Percentiles rank a stretch among this genome's conserved stretches.
phyloP scores from a whole-genome alignment of 177 flowering plant species.

The Vitis hybrid region DNA sequence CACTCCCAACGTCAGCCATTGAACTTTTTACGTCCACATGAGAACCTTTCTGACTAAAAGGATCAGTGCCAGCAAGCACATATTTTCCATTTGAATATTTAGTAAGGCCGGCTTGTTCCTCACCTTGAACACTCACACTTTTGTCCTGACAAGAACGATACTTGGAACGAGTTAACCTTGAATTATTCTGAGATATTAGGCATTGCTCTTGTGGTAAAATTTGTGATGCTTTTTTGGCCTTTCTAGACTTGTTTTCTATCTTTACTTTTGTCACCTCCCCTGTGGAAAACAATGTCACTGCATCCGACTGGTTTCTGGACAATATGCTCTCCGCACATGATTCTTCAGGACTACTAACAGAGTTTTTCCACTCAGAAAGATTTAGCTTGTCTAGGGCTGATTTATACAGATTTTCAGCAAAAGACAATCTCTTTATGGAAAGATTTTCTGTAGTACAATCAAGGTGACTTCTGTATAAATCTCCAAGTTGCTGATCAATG shows the following conservation, averaged over 20 bases:
- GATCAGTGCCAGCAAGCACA: slow-evolving; percentile 13
- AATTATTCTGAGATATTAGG: slow-evolving; percentile 22
- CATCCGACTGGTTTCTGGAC: slow-evolving; percentile 5
- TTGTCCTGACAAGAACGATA: slow-evolving; percentile 36
- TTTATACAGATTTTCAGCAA: slow-evolving; percentile 40
- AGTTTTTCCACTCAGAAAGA: slow-evolving; percentile 36
- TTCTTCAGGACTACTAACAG: slow-evolving; percentile 19
- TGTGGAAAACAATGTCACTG: slow-evolving; percentile 3
- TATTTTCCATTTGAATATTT: slow-evolving; percentile 11
- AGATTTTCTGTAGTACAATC: slow-evolving; percentile 7
- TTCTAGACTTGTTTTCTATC: slow-evolving; percentile 37
- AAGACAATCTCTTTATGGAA: slow-evolving; percentile 19
- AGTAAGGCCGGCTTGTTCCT: slow-evolving; percentile 5
- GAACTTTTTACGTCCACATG: slow-evolving; percentile 16
- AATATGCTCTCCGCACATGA: slow-evolving; percentile 2
- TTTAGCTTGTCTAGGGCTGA: slow-evolving; percentile 43
- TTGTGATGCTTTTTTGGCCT: slow-evolving; percentile 38
- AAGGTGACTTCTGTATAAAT: slow-evolving; percentile 32
- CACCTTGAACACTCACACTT: slow-evolving; percentile 12
- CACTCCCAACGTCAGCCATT: slow-evolving; percentile 26
- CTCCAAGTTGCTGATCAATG: slow-evolving; percentile 54
- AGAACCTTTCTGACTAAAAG: slow-evolving; percentile 16
- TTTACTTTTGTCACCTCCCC: slow-evolving; percentile 21
- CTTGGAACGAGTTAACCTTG: slow-evolving; percentile 61
- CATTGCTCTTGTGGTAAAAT: slow-evolving; percentile 23